A percentile compares a stretch with the other conserved stretches of the same genome.
phyloP scores from a whole-genome alignment of 129 eudicot species.

The Deinandra increscens region DNA sequence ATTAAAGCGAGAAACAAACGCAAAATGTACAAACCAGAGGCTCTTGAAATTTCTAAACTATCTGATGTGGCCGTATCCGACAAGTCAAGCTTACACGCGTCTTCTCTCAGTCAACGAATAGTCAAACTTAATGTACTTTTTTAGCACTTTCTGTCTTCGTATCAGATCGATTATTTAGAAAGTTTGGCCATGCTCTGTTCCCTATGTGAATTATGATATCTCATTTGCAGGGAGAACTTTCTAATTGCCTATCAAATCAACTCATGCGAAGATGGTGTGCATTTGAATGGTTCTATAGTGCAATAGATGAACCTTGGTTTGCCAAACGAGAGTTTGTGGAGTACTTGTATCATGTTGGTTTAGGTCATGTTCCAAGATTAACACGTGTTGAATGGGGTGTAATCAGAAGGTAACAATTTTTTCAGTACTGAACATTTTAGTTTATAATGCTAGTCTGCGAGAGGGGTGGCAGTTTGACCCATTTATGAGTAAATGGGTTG shows the following conservation, averaged over 20 bases:
- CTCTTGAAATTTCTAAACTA: conserved; percentile 35
- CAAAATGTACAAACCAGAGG: conserved; percentile 53
- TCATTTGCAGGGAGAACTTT: conserved; percentile 52
- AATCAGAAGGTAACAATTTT: conserved; percentile 65
- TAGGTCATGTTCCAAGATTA: conserved; percentile 96
- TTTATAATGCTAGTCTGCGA: neutral
- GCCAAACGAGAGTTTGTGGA: conserved; percentile 95
- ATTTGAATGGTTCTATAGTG: conserved; percentile 92
- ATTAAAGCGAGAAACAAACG: conserved; percentile 75
- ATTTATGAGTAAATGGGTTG: neutral
- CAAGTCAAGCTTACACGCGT: conserved; percentile 31
- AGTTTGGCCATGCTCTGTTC: conserved; percentile 14
- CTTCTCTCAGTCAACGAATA: conserved; percentile 38
- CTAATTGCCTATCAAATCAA: conserved; percentile 57
- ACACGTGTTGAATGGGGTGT: conserved; percentile 99
- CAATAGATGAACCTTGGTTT: conserved; percentile 95
- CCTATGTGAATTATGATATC: conserved; percentile 5
- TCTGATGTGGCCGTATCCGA: conserved; percentile 40
- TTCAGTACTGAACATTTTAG: conserved; percentile 2
- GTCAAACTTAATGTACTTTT: conserved; percentile 46
- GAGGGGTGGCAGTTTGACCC: neutral
- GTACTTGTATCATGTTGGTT: conserved; percentile 91
- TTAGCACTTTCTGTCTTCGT: neutral
- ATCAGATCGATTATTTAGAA: conserved; percentile 1
- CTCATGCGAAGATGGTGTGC: conserved; percentile 79